phyloP scores from a whole-genome alignment of 2,329 filamentous ascomycete genomes.

The Fusarium sulawesiense region DNA sequence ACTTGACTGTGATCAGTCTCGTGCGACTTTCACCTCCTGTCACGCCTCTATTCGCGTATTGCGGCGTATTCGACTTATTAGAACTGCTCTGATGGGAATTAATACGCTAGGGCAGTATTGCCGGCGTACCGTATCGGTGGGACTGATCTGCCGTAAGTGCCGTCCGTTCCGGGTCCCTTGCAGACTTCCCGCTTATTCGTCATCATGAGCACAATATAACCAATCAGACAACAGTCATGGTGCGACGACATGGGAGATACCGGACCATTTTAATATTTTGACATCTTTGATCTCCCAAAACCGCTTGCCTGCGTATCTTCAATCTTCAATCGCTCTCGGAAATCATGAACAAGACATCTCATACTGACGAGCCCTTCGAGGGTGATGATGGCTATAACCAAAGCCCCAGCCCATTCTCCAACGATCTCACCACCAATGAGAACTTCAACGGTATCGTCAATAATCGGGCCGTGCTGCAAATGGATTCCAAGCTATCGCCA shows the following conservation, averaged over 20 bases:
- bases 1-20: neutral
- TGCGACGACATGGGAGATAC: neutral
- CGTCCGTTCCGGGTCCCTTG: neutral
- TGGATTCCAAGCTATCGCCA: neutral
- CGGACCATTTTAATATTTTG: neutral
- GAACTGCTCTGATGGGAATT: neutral
- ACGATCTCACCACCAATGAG: conserved; percentile 30
- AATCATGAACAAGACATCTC: conserved; percentile 34
- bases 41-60: neutral
- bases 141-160: neutral
- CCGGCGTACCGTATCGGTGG: neutral
- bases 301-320: neutral
- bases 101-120: neutral
- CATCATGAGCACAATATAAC: neutral
- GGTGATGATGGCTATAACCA: conserved; percentile 32
- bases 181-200: neutral
- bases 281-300: neutral
- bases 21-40: neutral
- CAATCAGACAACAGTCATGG: neutral
- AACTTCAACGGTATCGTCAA: conserved; percentile 25
- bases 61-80: too few relatives aligned
- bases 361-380: conserved; percentile 30
- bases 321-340: neutral
- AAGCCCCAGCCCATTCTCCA: conserved; percentile 25
- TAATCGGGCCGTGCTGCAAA: neutral